Evolutionary conservation across 1,284 basidiomycete species (phyloP).

Genomic region (Microbotryomycetes sp.): DNA sequence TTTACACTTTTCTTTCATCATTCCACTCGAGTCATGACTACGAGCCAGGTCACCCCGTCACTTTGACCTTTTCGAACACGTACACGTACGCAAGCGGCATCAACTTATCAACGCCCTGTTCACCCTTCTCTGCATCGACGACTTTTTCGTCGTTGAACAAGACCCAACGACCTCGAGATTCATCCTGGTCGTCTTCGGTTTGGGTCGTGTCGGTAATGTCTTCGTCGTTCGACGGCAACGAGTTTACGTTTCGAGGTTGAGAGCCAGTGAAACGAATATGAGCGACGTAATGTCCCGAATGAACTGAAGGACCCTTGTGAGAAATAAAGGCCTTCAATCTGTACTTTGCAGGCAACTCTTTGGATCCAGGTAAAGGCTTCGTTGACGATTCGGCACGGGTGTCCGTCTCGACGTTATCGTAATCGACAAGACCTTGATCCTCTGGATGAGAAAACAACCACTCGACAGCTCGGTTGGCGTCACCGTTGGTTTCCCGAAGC

Average conservation of each 20-base stretch:
- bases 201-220: constrained; percentile 9
- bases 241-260: constrained; percentile 39
- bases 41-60: not conserved
- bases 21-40: too few species aligned
- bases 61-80: constrained; percentile 55
- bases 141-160: constrained; percentile 96
- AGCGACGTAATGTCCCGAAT: constrained; percentile 89
- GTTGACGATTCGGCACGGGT: constrained; percentile 35
- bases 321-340: constrained; percentile 86
- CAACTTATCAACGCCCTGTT: constrained; percentile 60
- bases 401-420: constrained; percentile 52
- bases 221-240: constrained; percentile 34
- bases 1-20: too few species aligned
- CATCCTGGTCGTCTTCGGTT: constrained; percentile 36
- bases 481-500: constrained; percentile 67
- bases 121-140: constrained; percentile 60
- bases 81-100: constrained; percentile 81
- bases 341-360: constrained; percentile 63
- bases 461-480: constrained; percentile 79
- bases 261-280: constrained; percentile 50
- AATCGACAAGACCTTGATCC: constrained; percentile 52
- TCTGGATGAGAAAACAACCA: constrained; percentile 97
- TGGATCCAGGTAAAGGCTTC: constrained; percentile 31
- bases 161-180: constrained; percentile 59
- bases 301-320: constrained; percentile 91